Evolutionary conservation across 176 grass and related monocot species (phyloP), one percentile per base, ranked within the genome.

Genomic region (Zoysia pacifica): DNA sequence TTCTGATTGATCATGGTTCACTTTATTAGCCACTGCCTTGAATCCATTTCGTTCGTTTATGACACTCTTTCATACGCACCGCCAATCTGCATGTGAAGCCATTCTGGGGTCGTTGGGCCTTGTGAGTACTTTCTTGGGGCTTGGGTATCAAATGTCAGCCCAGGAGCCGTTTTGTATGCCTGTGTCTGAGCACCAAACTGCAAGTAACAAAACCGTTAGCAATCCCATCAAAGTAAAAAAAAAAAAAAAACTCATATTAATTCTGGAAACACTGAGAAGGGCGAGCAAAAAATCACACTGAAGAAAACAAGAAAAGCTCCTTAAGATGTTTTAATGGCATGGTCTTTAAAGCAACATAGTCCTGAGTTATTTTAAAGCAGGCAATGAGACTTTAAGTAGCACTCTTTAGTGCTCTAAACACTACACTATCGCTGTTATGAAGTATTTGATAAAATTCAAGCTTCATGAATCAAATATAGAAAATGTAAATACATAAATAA

Each of bases 11-110:
- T 72, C 69, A 72, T 63, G 82, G 79, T 74, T 62, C 16, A 20
- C 78, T 86, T 84, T 55, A 47, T 79, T 55, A 7, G 55, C 11
- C 28, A 19, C 38, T 28, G 51, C 52, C 51, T 51, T 75, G 58
- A 45, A 62, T 76, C 36, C 60, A n/a, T 58, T 60, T 36, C 54
- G 63, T 28, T 28, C 28, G 28, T 56, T 91, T 88, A 97, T 82
- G 90, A 90, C 59, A 97, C 91, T 61, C 93, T 86, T 87, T 93
- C 90, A 35, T 91, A 93, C 77, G 83, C 79, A 72, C 88, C 88
- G 11, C 90, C 91, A 54, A 97, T 82, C 85, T 97, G 93, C 88
- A 93, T 97, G 82, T 91, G 93, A 83, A 97, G 93, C 91, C 93
- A 97, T 62, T 97, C 90, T 2, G 89, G 60, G 7, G 91, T 37